Evolutionary conservation across 2,329 filamentous ascomycete species (phyloP), one percentile per base, ranked within the genome.

Genomic region (Nemania sp.): DNA sequence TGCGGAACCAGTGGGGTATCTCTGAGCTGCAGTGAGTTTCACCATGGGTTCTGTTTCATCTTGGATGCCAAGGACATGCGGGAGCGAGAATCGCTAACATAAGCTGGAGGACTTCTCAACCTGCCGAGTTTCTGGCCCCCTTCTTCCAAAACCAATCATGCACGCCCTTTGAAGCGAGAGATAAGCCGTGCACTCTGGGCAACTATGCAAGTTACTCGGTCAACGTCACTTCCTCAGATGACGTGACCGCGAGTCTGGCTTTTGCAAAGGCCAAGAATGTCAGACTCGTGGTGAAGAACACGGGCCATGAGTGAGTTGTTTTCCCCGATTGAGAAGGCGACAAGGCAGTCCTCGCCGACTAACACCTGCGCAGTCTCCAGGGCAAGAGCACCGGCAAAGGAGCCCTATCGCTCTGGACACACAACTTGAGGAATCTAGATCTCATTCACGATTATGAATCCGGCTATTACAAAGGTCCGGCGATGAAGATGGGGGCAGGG

Each of bases 371-470:
- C n/a, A 54, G 52, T n/a, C 43, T 49, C 5, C 45, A 40, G 12
- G 57, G 51, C 2, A 55, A 55, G 45, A 54, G 50, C 2, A 62
- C 60, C 12, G 60, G 60, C 2, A 25, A 45, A 12, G 42, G 42
- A 1, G 50, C 55, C 12, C 39, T 62, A 34, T 55, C 60, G n/a
- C 20, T 62, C 5, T 62, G 60, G 60, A 62, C 60, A 6, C 47
- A 59, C 17, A 32, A 62, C 29, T 45, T 59, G 46, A 62, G 56
- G n/a, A 17, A 34, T 9, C 42, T 42, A 15, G 17, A 49, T 34
- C 32, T 34, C 32, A 59, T 49, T 3, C 21, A 7, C 7, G 34
- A 9, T n/a, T 62, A 59, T 42, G n/a, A 17, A 45, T 49, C 35
- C 17, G 21, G 15, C 32, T 37, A 42, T 5, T 62, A 59, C 29